Conservation (phyloP, 2,329 filamentous ascomycete genomes). For the Cercospora sp. region DNA sequence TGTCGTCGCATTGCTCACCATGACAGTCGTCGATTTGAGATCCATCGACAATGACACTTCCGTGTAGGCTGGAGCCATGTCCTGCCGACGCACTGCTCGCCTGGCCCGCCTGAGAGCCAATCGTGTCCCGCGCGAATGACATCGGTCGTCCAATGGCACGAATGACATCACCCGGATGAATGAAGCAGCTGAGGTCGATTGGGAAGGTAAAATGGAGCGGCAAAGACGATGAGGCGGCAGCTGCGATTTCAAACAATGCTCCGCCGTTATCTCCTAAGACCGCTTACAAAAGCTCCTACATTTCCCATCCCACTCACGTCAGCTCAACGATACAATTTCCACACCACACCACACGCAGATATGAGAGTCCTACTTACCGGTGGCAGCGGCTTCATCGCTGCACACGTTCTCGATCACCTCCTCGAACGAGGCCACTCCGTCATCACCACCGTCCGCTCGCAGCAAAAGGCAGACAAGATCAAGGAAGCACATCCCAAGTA, state of each 20-base stretch:
- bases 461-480: constrained; percentile 63
- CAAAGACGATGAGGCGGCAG: background rate
- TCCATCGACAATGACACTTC: background rate
- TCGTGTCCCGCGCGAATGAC: background rate
- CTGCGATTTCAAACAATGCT: constrained; percentile 4
- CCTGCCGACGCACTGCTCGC: background rate
- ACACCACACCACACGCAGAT: constrained; percentile 11
- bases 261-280: constrained; percentile 15
- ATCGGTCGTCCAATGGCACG: background rate
- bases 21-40: background rate
- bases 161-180: background rate
- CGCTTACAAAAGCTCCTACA: no score
- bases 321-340: background rate
- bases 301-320: background rate
- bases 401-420: constrained; percentile 62
- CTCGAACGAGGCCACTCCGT: constrained; percentile 59
- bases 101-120: background rate
- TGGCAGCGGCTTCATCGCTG: constrained; percentile 65
- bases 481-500: constrained; percentile 53
- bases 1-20: background rate
- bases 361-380: constrained; percentile 43
- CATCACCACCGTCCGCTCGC: constrained; percentile 62
- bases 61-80: background rate
- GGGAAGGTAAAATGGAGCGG: background rate
- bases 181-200: background rate